Evolutionary conservation across 2,329 filamentous ascomycete genomes (phyloP), one percentile per base, ranked within the genome.

Genomic region (Emergomyces pasteurianus): DNA sequence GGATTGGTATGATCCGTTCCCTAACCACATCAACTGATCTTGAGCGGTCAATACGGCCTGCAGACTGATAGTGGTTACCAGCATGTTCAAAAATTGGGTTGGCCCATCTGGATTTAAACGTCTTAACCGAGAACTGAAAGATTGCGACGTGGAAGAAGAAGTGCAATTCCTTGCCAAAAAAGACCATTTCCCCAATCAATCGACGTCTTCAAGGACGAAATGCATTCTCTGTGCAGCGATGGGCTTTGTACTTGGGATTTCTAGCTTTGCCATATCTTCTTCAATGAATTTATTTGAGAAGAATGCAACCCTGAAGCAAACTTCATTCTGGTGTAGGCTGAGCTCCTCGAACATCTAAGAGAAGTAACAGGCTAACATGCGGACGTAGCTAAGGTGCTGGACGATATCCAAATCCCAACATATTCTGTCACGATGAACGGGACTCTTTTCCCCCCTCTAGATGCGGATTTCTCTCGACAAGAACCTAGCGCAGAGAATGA

Each of bases 401-500:
- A 65, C 50, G 49, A 62, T 8, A 50, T 62, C 9, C 59, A 65
- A 31, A 62, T 63, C 21, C 56, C 58, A 18, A 61, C 60, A 26
- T 56, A 62, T 26, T 49, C 58, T 3, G 60, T 57, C 31, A 46
- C 46, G 34, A 58, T 70, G 21, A 67, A 71, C 53, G 70, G 69
- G 23, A 67, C 65, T 7, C 60, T 71, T 18, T 71, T 66, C 52
- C 66, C 69, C 2, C 62, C 65, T 6, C 61, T 62, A 3, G 60
- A 67, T 5, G 61, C 64, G 3, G 65, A 65, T 4, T 65, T 71
- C 18, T 67, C 67, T 16, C 65, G 71, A 14, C 66, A 68, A 57
- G 65, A 71, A 63, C 71, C 72, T 2, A 71, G 72, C 31, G 59
- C 65, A 0, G 64, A 54, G 4, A 67, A 67, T 0, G 71, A 74